phyloP scores from a whole-genome alignment of 108 stramenopile genomes.

The Nannochloropsis gaditana region DNA sequence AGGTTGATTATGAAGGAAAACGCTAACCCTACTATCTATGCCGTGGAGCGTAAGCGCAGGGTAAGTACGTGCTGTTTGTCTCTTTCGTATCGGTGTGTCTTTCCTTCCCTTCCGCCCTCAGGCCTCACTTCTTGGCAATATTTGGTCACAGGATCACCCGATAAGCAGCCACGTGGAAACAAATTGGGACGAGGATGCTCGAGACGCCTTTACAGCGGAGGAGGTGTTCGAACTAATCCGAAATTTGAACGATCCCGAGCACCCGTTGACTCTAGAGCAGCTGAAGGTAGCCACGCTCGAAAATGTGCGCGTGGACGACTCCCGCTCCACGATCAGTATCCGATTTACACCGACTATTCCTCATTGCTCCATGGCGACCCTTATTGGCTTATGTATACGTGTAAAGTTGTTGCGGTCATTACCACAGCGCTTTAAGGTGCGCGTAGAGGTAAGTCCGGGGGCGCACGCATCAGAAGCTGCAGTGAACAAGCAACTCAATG shows the following conservation, averaged over 20 bases:
- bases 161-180: background rate
- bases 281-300: slow-evolving; percentile 78
- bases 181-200: slow-evolving; percentile 37
- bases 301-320: slow-evolving; percentile 44
- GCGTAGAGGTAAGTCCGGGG: slow-evolving; percentile 79
- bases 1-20: slow-evolving; percentile 34
- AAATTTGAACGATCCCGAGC: slow-evolving; percentile 96
- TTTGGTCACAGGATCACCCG: background rate
- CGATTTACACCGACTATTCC: slow-evolving; percentile 77
- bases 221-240: slow-evolving; percentile 95
- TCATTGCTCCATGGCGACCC: slow-evolving; percentile 98
- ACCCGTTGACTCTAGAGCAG: slow-evolving; percentile 91
- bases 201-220: slow-evolving; percentile 56
- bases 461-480: slow-evolving; percentile 88
- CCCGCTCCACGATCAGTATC: slow-evolving; percentile 27
- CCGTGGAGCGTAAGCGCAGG: slow-evolving; percentile 21
- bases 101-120: background rate
- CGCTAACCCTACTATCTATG: slow-evolving; percentile 50
- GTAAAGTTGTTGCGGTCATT: slow-evolving; percentile 89
- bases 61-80: background rate
- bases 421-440: slow-evolving; percentile 75
- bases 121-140: background rate
- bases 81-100: background rate
- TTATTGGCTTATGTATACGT: slow-evolving; percentile 89
- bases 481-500: slow-evolving; percentile 92